These are phyloP conservation scores for Trichoderma atrobrunneum DNA, from an alignment of 2,329 filamentous ascomycete species.

Conservation along the genomic window DNA sequence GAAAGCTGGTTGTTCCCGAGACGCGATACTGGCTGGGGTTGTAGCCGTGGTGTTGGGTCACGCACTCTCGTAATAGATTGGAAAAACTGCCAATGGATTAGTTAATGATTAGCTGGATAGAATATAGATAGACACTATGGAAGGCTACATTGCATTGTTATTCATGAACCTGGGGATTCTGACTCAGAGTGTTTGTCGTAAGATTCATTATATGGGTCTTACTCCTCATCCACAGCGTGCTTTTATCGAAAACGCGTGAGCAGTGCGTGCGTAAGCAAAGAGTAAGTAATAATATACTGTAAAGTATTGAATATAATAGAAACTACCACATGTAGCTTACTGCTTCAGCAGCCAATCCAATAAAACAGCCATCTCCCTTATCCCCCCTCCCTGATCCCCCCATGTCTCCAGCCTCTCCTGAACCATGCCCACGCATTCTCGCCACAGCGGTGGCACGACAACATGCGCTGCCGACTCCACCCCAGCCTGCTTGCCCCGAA, in stretches of 20 bases:
- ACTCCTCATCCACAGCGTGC: neutral
- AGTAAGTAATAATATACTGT: neutral
- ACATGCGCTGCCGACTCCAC: constrained; percentile 3
- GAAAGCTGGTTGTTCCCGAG: neutral
- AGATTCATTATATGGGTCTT: neutral
- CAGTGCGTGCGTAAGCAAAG: neutral
- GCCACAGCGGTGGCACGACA: neutral
- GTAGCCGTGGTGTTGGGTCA: neutral
- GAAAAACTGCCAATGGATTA: neutral
- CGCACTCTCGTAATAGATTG: neutral
- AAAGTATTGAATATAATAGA: neutral
- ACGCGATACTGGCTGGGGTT: constrained; percentile 1
- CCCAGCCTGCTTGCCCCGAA: neutral
- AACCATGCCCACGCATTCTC: neutral
- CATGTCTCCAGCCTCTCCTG: constrained; percentile 2
- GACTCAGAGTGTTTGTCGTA: neutral
- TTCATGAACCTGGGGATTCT: neutral
- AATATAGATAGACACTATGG: neutral
- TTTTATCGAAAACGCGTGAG: neutral
- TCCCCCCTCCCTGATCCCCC: neutral
- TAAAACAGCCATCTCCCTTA: neutral
- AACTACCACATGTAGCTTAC: neutral
- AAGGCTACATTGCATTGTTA: neutral
- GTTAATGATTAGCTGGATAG: neutral
- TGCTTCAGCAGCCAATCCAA: neutral